Evolutionary conservation across 768 basidiomycete species (phyloP).

Genomic region (Mycena galopus): DNA sequence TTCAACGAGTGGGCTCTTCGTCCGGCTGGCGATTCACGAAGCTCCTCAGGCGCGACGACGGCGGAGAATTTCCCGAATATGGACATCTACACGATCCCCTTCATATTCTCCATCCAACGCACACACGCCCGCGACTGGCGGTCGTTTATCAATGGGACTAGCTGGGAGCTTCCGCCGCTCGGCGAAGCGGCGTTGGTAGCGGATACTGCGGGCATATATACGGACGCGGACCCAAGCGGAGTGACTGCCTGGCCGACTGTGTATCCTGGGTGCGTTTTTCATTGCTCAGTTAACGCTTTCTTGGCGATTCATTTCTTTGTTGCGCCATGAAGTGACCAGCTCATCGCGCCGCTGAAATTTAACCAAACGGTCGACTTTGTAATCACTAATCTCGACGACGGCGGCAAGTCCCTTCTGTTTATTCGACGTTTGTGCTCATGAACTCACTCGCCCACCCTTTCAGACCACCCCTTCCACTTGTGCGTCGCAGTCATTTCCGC

Average conservation of each 20-base stretch:
- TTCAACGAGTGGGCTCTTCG: slow-evolving; percentile 21
- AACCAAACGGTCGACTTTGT: slow-evolving; percentile 26
- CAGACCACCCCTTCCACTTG: slow-evolving; percentile 31
- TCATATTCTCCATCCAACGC: slow-evolving; percentile 35
- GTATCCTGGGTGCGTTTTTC: slow-evolving; percentile 25
- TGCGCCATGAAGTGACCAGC: slow-evolving; percentile 21
- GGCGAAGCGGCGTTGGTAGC: slow-evolving; percentile 18
- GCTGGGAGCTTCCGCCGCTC: slow-evolving; percentile 21
- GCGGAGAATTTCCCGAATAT: not conserved
- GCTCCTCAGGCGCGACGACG: too few relatives aligned
- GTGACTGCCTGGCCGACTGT: slow-evolving; percentile 10
- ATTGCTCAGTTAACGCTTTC: too few relatives aligned
- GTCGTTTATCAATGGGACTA: slow-evolving; percentile 35
- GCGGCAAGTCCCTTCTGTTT: not conserved
- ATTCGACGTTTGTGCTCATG: not conserved
- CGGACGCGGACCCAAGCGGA: not conserved
- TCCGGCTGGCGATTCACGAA: not conserved
- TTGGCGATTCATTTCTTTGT: too few relatives aligned
- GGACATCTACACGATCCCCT: slow-evolving; percentile 20
- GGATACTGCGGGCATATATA: not conserved
- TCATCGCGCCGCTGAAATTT: slow-evolving; percentile 20
- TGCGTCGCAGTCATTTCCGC: not conserved
- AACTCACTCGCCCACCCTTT: not conserved
- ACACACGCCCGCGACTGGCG: slow-evolving; percentile 34
- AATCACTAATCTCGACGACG: slow-evolving; percentile 34